These are phyloP conservation scores for Hemileccinum impolitum DNA, from an alignment of 768 basidiomycete species.

Conservation along the genomic window DNA sequence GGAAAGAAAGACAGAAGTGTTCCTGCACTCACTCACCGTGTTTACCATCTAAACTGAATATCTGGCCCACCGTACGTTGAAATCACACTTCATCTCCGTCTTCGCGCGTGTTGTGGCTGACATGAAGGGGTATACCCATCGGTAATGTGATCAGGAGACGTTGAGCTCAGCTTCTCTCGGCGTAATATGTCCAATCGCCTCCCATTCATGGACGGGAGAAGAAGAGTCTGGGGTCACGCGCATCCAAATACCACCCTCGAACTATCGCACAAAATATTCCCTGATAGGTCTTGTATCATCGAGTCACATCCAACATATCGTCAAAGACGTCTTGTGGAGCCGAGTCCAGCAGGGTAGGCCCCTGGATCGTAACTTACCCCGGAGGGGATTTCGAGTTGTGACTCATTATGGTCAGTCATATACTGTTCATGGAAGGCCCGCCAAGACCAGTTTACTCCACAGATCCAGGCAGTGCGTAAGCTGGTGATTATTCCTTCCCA, in stretches of 20 bases:
- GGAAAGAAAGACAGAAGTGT: too few species aligned
- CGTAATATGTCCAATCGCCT: background rate
- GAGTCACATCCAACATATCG: background rate
- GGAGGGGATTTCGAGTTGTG: too few species aligned
- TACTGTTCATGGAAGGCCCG: too few species aligned
- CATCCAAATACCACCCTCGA: background rate
- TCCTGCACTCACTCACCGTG: background rate
- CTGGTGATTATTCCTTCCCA: background rate
- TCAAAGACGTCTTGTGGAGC: background rate
- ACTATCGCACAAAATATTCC: slow-evolving; percentile 1
- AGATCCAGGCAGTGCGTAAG: background rate
- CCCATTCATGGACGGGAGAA: background rate
- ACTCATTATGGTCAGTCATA: slow-evolving; percentile 2
- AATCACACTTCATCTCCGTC: slow-evolving; percentile 10
- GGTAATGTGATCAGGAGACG: background rate
- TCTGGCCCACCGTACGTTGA: background rate
- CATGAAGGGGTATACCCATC: background rate
- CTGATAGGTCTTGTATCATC: too few species aligned
- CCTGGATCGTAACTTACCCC: background rate
- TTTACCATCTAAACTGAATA: background rate
- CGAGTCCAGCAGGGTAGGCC: background rate
- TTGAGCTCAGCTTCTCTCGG: background rate
- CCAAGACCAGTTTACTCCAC: too few species aligned
- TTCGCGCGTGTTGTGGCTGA: background rate
- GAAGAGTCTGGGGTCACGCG: background rate